Base-by-base conservation (phyloP, 1,139 yeast species). In the Zygotorulaspora mrakii region DNA sequence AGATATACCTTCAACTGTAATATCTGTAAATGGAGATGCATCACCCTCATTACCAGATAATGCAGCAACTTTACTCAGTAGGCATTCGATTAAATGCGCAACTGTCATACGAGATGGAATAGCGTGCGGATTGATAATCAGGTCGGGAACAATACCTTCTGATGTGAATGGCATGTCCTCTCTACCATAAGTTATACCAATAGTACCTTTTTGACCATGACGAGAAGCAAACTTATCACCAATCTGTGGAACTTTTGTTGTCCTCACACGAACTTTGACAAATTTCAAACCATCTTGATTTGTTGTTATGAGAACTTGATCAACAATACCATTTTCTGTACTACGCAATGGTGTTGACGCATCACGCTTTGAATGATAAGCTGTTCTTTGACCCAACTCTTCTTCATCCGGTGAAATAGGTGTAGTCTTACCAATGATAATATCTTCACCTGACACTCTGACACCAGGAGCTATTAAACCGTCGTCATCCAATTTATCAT, bases 81-180 rank as follows among this genome's bases (percentile, higher is more conserved):
- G 73, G 81, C 98, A 94, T 70, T 91, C 99, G 67, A 91, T 91
- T 71, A 91, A 83, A 74, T 94, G 98, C 43, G 98, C 99, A 47
- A 91, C 98, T 35, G 99, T 91, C 99, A 91, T 91, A 76, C 99
- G 96, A 44, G 98, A 91, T 54, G 99, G 99, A 76, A 91, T 91
- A 61, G 98, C 98, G 68, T 91, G 99, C 0, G 99, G 99, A 65
- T 91, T 91, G 65, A 91, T 91, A 58, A 91, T 86, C 63, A 91
- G 75, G 70, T 91, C 99, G 4, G 99, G 99, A 24, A 89, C 96
- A 61, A 89, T 69, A 64, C 99, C 99, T 66, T 91, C 94, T 2
- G 86, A 74, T n/a, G 95, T 82, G 65, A 94, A 91, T 22, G 98
- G 99, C 97, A 91, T 91, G 65, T 91, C 99, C 67, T 91, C 99